Evolutionary conservation across 2,329 filamentous ascomycete genomes (phyloP).

Genomic region (Exophiala aquamarina): DNA sequence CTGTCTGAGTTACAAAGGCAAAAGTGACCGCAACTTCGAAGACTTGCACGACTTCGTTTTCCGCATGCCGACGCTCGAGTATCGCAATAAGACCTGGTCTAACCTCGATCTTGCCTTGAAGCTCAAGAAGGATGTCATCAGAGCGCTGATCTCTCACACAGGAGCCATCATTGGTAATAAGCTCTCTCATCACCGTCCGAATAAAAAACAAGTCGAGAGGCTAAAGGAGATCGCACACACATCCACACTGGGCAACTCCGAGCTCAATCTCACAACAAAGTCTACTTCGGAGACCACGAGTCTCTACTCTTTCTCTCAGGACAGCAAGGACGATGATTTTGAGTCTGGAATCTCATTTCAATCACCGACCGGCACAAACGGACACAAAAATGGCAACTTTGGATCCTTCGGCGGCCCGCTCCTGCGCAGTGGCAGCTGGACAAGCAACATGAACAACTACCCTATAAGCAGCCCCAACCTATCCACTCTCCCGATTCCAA

Average conservation of each 20-base stretch:
- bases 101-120: constrained; percentile 91
- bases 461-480: neutral
- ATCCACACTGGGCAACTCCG: constrained; percentile 56
- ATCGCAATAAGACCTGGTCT: constrained; percentile 98
- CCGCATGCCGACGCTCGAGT: constrained; percentile 88
- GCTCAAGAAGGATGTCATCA: constrained; percentile 91
- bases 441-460: constrained; percentile 12
- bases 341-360: constrained; percentile 27
- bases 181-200: constrained; percentile 83
- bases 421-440: constrained; percentile 18
- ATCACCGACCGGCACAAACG: constrained; percentile 14
- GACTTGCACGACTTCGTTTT: constrained; percentile 98
- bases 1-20: constrained; percentile 94
- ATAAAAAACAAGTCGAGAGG: constrained; percentile 72
- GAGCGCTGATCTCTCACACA: constrained; percentile 90
- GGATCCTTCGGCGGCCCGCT: constrained; percentile 11
- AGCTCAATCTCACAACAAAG: constrained; percentile 29
- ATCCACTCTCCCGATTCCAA: constrained; percentile 3
- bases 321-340: constrained; percentile 20
- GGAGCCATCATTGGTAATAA: constrained; percentile 98
- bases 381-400: constrained; percentile 13
- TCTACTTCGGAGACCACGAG: constrained; percentile 27
- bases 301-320: constrained; percentile 25
- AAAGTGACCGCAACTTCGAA: constrained; percentile 90
- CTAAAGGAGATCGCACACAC: constrained; percentile 82